Evolutionary conservation across 805 yeast genomes (phyloP).

Genomic region (Schwanniomyces pseudopolymorphus): DNA sequence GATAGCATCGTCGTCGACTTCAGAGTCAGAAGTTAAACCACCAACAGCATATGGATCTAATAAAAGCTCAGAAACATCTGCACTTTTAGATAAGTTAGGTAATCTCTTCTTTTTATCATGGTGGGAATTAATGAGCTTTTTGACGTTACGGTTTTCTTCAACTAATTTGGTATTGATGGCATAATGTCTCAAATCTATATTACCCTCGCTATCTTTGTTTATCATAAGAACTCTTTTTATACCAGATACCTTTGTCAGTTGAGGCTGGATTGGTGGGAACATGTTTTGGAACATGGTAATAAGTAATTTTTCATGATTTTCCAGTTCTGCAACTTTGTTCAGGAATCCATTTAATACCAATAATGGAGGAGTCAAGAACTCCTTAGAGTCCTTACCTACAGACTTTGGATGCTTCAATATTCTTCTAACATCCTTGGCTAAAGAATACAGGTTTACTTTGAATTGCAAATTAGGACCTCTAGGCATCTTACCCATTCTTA

Average conservation of each 20-base stretch:
- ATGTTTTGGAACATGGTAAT: conserved; percentile 92
- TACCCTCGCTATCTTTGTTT: conserved; percentile 67
- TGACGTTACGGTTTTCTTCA: conserved; percentile 71
- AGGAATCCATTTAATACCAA: conserved; percentile 88
- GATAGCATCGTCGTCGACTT: conserved; percentile 86
- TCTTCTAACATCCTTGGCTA: conserved; percentile 75
- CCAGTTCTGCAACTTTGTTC: conserved; percentile 59
- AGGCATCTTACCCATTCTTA: conserved; percentile 85
- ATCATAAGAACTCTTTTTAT: conserved; percentile 85
- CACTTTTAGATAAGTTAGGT: conserved; percentile 66
- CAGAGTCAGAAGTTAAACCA: conserved; percentile 86
- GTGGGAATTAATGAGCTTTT: conserved; percentile 65
- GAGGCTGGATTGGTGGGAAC: conserved; percentile 94
- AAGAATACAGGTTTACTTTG: conserved; percentile 70
- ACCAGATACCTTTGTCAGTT: conserved; percentile 65
- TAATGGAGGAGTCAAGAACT: conserved; percentile 78
- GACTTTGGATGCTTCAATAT: conserved; percentile 79
- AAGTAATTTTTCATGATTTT: conserved; percentile 72
- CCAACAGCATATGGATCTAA: conserved; percentile 81
- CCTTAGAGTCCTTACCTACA: conserved; percentile 59
- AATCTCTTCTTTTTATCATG: conserved; percentile 57
- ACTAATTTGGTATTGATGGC: conserved; percentile 83
- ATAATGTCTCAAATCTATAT: conserved; percentile 85
- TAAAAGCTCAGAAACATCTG: conserved; percentile 80
- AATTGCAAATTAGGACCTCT: conserved; percentile 93